Percentiles rank a stretch among this genome's conserved stretches.
Evolutionary conservation across 345 rosid genomes (phyloP).

Genomic region (Limnanthes douglasii): DNA sequence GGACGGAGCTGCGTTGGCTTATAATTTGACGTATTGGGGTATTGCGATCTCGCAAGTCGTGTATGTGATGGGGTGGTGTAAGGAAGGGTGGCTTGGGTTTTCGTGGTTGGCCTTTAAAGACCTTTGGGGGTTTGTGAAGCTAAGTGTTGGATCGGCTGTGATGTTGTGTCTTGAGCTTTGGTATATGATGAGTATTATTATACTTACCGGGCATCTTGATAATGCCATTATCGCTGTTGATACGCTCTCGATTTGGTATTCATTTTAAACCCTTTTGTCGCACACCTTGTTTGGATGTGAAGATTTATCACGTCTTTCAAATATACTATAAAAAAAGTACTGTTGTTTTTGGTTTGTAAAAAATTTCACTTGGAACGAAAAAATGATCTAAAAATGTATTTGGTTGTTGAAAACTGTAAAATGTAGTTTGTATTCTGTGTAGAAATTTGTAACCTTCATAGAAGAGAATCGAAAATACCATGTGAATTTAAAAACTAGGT

Average conservation of each 20-base stretch:
- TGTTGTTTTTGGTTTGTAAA: no score
- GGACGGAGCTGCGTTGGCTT: conserved; percentile 64
- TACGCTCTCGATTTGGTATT: conserved; percentile 78
- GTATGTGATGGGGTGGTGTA: conserved; percentile 44
- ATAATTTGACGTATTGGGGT: conserved; percentile 35
- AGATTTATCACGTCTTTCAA: no score
- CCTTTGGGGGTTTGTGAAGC: conserved; percentile 59
- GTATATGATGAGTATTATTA: conserved; percentile 71
- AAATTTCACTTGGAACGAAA: no score
- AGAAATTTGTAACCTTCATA: no score
- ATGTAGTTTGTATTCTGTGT: no score
- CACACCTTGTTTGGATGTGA: no score
- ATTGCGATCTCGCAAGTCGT: conserved; percentile 24
- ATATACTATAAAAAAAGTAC: no score
- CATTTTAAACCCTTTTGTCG: no score
- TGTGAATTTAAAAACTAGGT: conserved; percentile 13
- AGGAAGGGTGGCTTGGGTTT: conserved; percentile 52
- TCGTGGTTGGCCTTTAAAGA: conserved; percentile 52
- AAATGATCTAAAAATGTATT: no score
- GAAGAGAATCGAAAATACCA: no score
- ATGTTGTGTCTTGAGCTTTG: conserved; percentile 81
- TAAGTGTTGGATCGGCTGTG: conserved; percentile 62
- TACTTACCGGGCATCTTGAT: conserved; percentile 58
- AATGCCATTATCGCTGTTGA: conserved; percentile 57
- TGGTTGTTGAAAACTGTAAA: no score